Evolutionary conservation across 768 basidiomycete genomes (phyloP), one percentile per base, ranked within the genome.

Genomic region (Dendrothele bispora): DNA sequence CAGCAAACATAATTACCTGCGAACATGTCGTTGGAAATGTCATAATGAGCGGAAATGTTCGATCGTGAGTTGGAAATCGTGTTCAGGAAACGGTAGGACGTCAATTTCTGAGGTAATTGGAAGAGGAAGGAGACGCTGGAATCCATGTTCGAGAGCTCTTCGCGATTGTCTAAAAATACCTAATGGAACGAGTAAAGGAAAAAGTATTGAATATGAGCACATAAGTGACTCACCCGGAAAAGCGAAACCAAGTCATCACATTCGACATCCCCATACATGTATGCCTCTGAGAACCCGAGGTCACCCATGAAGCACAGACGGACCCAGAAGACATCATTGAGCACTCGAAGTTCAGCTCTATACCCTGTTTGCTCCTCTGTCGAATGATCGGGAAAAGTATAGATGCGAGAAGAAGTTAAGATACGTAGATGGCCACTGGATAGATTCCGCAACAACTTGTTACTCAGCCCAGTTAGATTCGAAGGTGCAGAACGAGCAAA

Each of bases 21-120:
- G 58, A 88, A 88, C 85, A 88, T 87, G 7, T 74, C 77, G 59
- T 91, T 89, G 4, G 83, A 84, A 42, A 88, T 83, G 59, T 91
- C 88, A 61, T 90, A 88, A 61, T 88, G 86, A 4, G 86, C 84
- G 28, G 80, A 81, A 52, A 88, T 85, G 58, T 88, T 88, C 14
- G 75, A 78, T 6, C 79, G 70, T 7, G 82, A 78, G 58, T 84
- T 86, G 40, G 76, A 69, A 34, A 88, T 73, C 5, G 83, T 80
- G 59, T 84, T 85, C 42, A 83, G 68, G 56, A 88, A 83, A n/a
- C 80, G 75, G 39, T 77, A 79, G 24, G 78, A 79, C 5, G 80
- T 79, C 21, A 83, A 55, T 50, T 73, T 74, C 44, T 80, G 74
- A 6, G 80, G 74, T 26, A 82, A 53, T 2, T 73, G 74, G 59